Percentiles rank a stretch among this genome's conserved stretches.
Evolutionary conservation across 768 basidiomycete genomes (phyloP).

Genomic region (Mycena amicta): DNA sequence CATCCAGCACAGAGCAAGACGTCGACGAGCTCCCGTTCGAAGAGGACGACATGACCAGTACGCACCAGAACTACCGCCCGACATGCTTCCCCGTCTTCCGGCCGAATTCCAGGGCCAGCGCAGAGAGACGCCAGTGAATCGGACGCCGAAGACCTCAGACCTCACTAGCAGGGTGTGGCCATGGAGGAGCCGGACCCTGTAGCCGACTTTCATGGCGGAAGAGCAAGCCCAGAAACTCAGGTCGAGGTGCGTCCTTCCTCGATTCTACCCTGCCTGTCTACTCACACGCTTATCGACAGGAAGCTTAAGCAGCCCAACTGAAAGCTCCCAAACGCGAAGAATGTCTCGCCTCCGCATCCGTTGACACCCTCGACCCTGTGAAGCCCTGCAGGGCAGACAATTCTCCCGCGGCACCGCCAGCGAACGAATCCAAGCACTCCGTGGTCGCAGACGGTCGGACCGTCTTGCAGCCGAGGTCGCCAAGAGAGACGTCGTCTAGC

Average conservation of each 20-base stretch:
- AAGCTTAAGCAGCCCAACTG: conserved; percentile 74
- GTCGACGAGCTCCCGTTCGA: too few relatives aligned
- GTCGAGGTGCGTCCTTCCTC: conserved; percentile 51
- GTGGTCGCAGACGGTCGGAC: conserved; percentile 94
- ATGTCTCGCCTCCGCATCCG: conserved; percentile 86
- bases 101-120: too few relatives aligned
- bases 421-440: conserved; percentile 60
- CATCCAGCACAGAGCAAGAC: too few relatives aligned
- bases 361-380: conserved; percentile 82
- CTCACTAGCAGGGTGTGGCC: conserved; percentile 62
- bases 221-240: conserved; percentile 72
- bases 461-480: conserved; percentile 89
- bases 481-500: conserved; percentile 76
- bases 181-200: conserved; percentile 63
- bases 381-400: conserved; percentile 70
- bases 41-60: too few relatives aligned
- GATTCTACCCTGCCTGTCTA: not conserved
- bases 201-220: conserved; percentile 77
- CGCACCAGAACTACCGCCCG: not conserved
- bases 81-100: not conserved
- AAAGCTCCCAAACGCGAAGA: conserved; percentile 87
- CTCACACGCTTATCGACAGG: conserved; percentile 39
- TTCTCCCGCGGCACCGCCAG: conserved; percentile 62
- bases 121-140: conserved; percentile 51
- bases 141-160: conserved; percentile 86